Base-by-base conservation (phyloP, 371 early-diverging fungal genomes). In the Mucor saturninus region DNA sequence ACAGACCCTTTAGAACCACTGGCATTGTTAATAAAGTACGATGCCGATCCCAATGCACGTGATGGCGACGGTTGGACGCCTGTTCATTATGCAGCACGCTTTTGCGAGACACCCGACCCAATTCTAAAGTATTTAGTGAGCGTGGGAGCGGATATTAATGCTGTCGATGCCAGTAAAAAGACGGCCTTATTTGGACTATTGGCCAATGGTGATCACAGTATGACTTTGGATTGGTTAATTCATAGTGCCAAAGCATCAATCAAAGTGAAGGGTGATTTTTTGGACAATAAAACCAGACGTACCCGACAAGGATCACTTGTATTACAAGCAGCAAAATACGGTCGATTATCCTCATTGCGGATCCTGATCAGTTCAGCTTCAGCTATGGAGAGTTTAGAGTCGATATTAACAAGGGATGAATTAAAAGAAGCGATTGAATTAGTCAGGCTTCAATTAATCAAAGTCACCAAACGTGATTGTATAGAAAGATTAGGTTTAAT, bases 51-150 rank as follows among this genome's bases (percentile, higher is more conserved):
- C 9, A 88, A 91, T 61, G 79, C 84, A 10, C 64, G 73, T n/a
- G 91, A 93, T 60, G 76, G 78, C 26, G 90, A 89, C 66, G 89
- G 89, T 3, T 91, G 91, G 91, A 89, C 91, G 6, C 88, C 92
- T 0, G 54, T 91, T 28, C 93, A 93, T 61, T 89, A 87, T 51
- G 90, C 90, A 2, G 83, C 85, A 31, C 73, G 80, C 15, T 85
- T 83, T 56, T 79, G 79, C 31, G 70, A 70, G 15, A 64, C 64
- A 10, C 83, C 83, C 7, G 46, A 61, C n/a, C 64, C 69, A 11
- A 57, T 65, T 3, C 28, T 78, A 9, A 62, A 64, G 42, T 45
- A 73, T 11, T 56, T 76, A 4, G 52, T 79, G 2, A 50, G 66
- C 2, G 65, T 64, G 15, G 86, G 86, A 13, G 86, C 84, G 14